phyloP scores from a whole-genome alignment of 2,329 filamentous ascomycete species.

The Hirsutella minnesotensis region DNA sequence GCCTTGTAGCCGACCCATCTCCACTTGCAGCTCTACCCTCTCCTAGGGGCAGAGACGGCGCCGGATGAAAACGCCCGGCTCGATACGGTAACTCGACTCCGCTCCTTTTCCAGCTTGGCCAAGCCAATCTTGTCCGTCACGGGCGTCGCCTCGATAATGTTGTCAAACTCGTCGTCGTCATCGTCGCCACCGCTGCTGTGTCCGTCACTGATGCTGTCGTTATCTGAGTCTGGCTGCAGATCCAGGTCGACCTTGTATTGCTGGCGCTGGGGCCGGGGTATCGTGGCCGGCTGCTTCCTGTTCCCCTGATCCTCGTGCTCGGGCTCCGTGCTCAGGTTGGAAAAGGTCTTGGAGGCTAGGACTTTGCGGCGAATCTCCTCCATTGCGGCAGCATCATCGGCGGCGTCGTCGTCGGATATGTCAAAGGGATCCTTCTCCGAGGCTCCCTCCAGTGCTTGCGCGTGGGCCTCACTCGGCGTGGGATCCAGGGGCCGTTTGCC shows the following conservation, averaged over 20 bases:
- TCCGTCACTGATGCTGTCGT: constrained; percentile 41
- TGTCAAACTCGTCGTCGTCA: constrained; percentile 68
- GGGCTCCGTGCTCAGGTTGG: constrained; percentile 37
- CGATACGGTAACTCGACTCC: constrained; percentile 32
- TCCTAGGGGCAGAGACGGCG: constrained; percentile 33
- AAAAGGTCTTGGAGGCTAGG: constrained; percentile 82
- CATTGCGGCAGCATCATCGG: constrained; percentile 55
- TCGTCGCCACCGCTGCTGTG: constrained; percentile 50
- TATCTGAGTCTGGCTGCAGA: constrained; percentile 45
- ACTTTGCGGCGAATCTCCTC: constrained; percentile 82
- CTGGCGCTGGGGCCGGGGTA: constrained; percentile 37
- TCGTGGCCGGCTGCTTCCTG: constrained; percentile 42
- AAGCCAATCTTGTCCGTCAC: constrained; percentile 75
- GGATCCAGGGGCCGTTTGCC: constrained; percentile 34
- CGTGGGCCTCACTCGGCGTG: constrained; percentile 4
- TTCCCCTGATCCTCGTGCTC: constrained; percentile 14
- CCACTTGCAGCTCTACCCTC: too few relatives aligned
- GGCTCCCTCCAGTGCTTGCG: constrained; percentile 16
- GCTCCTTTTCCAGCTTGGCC: constrained; percentile 43
- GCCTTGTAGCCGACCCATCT: too few relatives aligned
- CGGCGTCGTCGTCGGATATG: constrained; percentile 74
- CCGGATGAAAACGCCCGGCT: constrained; percentile 40
- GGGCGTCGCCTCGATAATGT: constrained; percentile 83
- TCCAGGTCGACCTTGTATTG: constrained; percentile 48
- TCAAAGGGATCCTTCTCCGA: constrained; percentile 55